Evolutionary conservation across 176 grass and related monocot genomes (phyloP).

Genomic region (Pharus latifolius): DNA sequence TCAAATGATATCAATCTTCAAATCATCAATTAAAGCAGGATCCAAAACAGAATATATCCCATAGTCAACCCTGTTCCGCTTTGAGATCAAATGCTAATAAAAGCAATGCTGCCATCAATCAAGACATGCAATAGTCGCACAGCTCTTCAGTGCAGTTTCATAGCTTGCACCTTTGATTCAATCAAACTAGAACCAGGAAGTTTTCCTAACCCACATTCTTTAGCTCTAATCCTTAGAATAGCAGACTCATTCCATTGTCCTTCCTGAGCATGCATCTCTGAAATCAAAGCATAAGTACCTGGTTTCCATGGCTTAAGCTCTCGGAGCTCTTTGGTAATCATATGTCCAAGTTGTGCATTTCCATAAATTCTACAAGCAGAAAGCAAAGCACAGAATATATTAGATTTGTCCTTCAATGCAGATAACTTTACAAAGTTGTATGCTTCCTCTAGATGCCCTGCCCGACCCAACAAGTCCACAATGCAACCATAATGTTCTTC

Average conservation of each 20-base stretch:
- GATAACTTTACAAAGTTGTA: slow-evolving; percentile 36
- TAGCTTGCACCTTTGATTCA: slow-evolving; percentile 25
- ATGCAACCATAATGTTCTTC: slow-evolving; percentile 61
- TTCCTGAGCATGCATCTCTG: slow-evolving; percentile 46
- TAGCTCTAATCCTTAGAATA: slow-evolving; percentile 29
- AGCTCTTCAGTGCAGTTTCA: not conserved
- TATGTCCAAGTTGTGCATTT: slow-evolving; percentile 38
- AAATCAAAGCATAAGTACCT: slow-evolving; percentile 53
- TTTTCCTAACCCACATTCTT: slow-evolving; percentile 33
- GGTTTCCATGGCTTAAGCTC: slow-evolving; percentile 24
- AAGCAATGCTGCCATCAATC: too few relatives aligned
- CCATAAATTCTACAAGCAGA: slow-evolving; percentile 53
- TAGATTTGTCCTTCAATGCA: slow-evolving; percentile 29
- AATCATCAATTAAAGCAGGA: too few relatives aligned
- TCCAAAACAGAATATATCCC: too few relatives aligned
- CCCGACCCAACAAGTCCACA: slow-evolving; percentile 48
- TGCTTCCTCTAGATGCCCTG: slow-evolving; percentile 46
- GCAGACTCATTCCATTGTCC: slow-evolving; percentile 48
- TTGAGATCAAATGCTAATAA: not conserved
- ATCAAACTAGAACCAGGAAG: slow-evolving; percentile 53
- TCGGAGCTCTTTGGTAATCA: slow-evolving; percentile 39
- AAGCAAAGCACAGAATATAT: slow-evolving; percentile 36
- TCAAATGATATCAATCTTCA: too few relatives aligned
- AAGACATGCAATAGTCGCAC: not conserved
- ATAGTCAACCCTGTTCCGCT: too few relatives aligned